Evolutionary conservation across 192 early-diverging fungal genomes (phyloP).

Genomic region (Coemansia sp.): DNA sequence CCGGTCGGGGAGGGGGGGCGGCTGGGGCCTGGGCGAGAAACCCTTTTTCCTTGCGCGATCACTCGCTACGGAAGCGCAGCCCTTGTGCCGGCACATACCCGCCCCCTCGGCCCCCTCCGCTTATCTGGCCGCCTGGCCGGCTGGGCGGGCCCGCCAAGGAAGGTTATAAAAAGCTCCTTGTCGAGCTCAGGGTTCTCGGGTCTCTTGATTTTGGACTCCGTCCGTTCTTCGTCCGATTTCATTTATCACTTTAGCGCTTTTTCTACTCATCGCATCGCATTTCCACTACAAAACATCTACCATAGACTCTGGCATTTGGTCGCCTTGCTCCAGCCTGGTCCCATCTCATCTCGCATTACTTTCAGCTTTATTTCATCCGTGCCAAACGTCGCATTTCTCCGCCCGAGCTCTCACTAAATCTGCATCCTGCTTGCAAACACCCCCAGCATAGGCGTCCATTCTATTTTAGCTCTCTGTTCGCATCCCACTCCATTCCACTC

Average conservation of each 20-base stretch:
- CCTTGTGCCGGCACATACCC: conserved; percentile 8
- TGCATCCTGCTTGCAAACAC: background rate
- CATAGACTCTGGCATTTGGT: background rate
- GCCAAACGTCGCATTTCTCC: conserved; percentile 6
- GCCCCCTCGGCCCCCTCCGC: conserved; percentile 7
- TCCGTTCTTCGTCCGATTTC: background rate
- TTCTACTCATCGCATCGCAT: conserved; percentile 20
- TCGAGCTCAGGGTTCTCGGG: conserved; percentile 9
- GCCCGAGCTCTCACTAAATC: background rate
- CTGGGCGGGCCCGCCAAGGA: conserved; percentile 5
- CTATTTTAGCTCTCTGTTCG: conserved; percentile 1
- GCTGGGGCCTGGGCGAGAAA: conserved; percentile 11
- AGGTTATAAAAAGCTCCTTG: conserved; percentile 6
- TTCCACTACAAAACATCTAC: background rate
- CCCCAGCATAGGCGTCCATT: background rate
- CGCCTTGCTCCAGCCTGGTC: background rate
- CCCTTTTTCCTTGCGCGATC: conserved; percentile 17
- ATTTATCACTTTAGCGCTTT: conserved; percentile 1
- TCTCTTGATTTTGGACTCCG: conserved; percentile 16
- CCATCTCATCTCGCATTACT: background rate
- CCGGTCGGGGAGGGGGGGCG: conserved; percentile 9
- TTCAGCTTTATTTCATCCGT: background rate
- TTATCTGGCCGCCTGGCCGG: conserved; percentile 7
- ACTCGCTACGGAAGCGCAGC: conserved; percentile 8
- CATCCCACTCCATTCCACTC: background rate